Base-by-base conservation (phyloP, 2,329 filamentous ascomycete species). In the Phaeophleospora eucalypticola region DNA sequence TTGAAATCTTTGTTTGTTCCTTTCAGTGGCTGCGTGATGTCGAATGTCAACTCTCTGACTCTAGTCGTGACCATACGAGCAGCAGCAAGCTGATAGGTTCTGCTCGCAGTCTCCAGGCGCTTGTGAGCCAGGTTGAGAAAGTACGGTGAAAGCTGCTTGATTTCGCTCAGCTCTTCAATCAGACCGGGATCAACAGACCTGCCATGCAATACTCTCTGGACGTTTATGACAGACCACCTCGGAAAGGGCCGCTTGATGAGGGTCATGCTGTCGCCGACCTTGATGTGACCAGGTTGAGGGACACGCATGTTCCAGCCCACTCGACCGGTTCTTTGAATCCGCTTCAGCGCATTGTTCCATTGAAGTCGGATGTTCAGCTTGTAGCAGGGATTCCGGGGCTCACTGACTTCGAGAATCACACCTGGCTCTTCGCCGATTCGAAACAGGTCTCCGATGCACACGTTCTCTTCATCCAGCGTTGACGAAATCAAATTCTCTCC, bases 341-440 rank as follows among this genome's bases (percentile, higher is more conserved):
- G 47, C 15, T 46, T 46, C 4, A 53, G 33, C 1, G 41, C 50
- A 18, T 43, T 33, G 6, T 43, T 17, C 51, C 50, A 53, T 17
- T 49, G 17, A 60, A 84, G 83, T 2, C 80, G 76, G 56, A 82
- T 78, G 58, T 83, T 83, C 12, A 83, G 71, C 61, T 83, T 84
- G 69, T 79, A 83, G 66, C 81, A 83, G 3, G 80, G 81, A 61
- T 81, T 78, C 9, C 81, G 72, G 0, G 80, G 81, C 10, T 82
- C 65, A 54, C 74, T 78, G 33, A 83, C 75, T 55, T 83, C 75
- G 0, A 82, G 68, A 2, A 79, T 46, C 0, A 77, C 70, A 24
- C 37, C 37, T 3, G 18, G 16, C 4, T 40, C n/a, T 12, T 19
- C 27, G 0, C 73, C 56, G 7, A 82, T 68, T 0, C 71, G 66